Conservation (phyloP, 1,284 basidiomycete genomes). For the Coniferiporia sulphurascens region DNA sequence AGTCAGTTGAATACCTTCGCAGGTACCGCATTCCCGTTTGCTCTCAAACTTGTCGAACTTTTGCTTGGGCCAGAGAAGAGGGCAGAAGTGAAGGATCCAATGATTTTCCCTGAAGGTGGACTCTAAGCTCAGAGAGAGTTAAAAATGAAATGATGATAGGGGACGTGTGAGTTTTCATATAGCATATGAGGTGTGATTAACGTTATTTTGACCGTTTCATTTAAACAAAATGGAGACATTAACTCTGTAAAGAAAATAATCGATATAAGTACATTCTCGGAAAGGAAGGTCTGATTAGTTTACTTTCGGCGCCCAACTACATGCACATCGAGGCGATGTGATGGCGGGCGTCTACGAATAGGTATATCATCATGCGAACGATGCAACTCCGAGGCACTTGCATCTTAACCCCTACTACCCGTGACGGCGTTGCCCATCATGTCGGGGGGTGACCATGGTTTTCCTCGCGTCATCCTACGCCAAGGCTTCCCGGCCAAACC, state of each 20-base stretch:
- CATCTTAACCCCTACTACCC: not conserved
- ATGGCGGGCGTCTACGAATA: not conserved
- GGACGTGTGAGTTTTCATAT: not conserved
- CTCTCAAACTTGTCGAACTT: slow-evolving; percentile 65
- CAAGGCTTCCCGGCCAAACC: not conserved
- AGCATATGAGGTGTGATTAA: too few relatives aligned
- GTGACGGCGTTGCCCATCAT: not conserved
- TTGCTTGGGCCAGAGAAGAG: slow-evolving; percentile 64
- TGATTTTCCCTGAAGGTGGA: slow-evolving; percentile 71
- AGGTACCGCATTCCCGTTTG: slow-evolving; percentile 78
- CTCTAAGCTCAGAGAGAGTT: not conserved
- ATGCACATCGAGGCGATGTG: not conserved
- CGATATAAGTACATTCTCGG: not conserved
- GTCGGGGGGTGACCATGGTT: not conserved
- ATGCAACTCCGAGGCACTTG: not conserved
- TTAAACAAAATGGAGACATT: too few relatives aligned
- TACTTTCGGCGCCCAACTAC: not conserved
- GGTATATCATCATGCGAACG: not conserved
- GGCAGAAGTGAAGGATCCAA: slow-evolving; percentile 62
- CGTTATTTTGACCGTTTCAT: too few relatives aligned
- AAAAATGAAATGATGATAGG: not conserved
- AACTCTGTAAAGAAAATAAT: too few relatives aligned
- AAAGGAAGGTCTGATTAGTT: not conserved
- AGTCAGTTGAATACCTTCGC: not conserved
- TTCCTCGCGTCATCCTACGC: not conserved